A percentile compares a stretch with the other conserved stretches of the same genome.
These are phyloP conservation scores for Ophiostoma australiae DNA, from an alignment of 2,329 filamentous ascomycete species.

Conservation along the genomic window DNA sequence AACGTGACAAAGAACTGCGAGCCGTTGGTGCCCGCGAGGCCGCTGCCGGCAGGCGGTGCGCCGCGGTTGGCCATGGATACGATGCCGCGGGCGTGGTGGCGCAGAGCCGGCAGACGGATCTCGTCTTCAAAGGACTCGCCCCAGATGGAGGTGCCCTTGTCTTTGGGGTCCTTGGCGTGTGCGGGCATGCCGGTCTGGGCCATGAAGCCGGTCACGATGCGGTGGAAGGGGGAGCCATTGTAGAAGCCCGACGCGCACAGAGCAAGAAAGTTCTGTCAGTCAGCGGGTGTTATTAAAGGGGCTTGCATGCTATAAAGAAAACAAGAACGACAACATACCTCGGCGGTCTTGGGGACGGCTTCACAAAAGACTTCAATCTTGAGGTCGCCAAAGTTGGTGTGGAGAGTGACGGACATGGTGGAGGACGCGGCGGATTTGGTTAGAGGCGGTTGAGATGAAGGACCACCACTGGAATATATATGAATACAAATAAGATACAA, in stretches of 20 bases:
- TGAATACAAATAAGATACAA: neutral
- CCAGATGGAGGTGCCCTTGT: constrained; percentile 64
- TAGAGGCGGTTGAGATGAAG: neutral
- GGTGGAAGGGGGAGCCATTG: constrained; percentile 70
- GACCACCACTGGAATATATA: too few species aligned
- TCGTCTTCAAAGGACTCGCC: constrained; percentile 72
- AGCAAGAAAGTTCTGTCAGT: constrained; percentile 71
- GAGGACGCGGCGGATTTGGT: too few species aligned
- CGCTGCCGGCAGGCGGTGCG: constrained; percentile 24
- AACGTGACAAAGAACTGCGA: constrained; percentile 80
- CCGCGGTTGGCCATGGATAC: constrained; percentile 78
- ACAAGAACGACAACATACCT: constrained; percentile 48
- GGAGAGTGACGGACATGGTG: constrained; percentile 64
- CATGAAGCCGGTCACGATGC: constrained; percentile 77
- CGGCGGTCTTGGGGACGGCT: constrained; percentile 84
- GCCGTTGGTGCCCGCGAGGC: constrained; percentile 59
- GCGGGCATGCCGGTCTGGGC: constrained; percentile 64
- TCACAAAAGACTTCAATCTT: constrained; percentile 98
- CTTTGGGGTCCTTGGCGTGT: constrained; percentile 42
- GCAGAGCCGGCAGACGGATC: constrained; percentile 60
- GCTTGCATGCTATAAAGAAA: neutral
- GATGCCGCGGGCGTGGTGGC: constrained; percentile 64
- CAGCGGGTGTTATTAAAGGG: neutral
- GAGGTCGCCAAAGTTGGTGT: constrained; percentile 83
- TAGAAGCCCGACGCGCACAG: constrained; percentile 78